A percentile compares a stretch with the other conserved stretches of the same genome.
phyloP scores from a whole-genome alignment of 73 alveolate genomes.

The Paramecium tetraurelia region DNA sequence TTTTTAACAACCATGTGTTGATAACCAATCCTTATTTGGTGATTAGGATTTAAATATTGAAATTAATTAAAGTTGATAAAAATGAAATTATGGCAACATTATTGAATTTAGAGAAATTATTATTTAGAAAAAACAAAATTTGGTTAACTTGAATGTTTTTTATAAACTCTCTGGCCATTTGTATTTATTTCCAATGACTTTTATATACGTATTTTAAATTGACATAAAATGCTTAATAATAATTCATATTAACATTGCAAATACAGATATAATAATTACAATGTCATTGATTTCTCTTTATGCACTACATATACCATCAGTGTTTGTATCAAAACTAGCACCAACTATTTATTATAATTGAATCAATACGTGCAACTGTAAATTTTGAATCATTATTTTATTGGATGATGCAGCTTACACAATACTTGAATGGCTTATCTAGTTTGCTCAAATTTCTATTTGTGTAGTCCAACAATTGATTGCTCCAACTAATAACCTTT shows the following conservation, averaged over 20 bases:
- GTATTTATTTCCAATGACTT: background rate
- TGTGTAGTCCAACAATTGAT: conserved; percentile 72
- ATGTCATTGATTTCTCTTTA: conserved; percentile 59
- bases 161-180: background rate
- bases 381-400: conserved; percentile 73
- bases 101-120: background rate
- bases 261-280: conserved; percentile 66
- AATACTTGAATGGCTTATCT: conserved; percentile 73
- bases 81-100: background rate
- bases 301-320: conserved; percentile 54
- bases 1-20: background rate
- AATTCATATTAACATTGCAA: conserved; percentile 73
- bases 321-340: conserved; percentile 40
- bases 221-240: background rate
- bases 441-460: conserved; percentile 71
- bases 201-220: background rate
- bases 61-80: background rate
- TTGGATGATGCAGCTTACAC: conserved; percentile 71
- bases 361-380: conserved; percentile 47
- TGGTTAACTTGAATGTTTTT: background rate
- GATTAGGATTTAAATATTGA: background rate
- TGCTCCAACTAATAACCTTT: conserved; percentile 77
- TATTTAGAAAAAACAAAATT: background rate
- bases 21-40: background rate
- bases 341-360: conserved; percentile 14